Percentiles rank a stretch among this genome's conserved stretches.
These are phyloP conservation scores for Clonostachys sp. DNA, from an alignment of 2,329 filamentous ascomycete species.

Conservation along the genomic window DNA sequence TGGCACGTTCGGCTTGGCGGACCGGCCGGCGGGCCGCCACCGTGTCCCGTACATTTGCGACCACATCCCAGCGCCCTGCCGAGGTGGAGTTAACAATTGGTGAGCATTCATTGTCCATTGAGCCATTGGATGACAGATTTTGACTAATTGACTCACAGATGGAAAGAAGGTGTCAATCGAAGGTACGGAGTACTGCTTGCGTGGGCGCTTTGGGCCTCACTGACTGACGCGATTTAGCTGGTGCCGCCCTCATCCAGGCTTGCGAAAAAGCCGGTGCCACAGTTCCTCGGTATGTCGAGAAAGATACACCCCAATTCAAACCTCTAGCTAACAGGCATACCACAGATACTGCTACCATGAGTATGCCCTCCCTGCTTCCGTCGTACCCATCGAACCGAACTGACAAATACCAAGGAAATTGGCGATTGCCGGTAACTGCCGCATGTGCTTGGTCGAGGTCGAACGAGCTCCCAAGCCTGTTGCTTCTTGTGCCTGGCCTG, in stretches of 20 bases:
- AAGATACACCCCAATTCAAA: not conserved
- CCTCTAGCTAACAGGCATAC: conserved; percentile 20
- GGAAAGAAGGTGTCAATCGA: conserved; percentile 98
- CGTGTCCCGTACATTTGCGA: conserved; percentile 76
- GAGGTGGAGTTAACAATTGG: conserved; percentile 97
- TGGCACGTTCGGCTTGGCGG: conserved; percentile 66
- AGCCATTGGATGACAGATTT: not conserved
- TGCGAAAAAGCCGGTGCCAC: conserved; percentile 95
- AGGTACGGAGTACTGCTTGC: conserved; percentile 52
- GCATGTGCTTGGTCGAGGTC: conserved; percentile 99
- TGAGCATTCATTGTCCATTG: conserved; percentile 30
- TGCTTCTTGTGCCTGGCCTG: conserved; percentile 97
- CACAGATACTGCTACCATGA: conserved; percentile 97
- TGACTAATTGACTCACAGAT: conserved; percentile 53
- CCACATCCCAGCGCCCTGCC: conserved; percentile 71
- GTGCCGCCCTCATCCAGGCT: conserved; percentile 95
- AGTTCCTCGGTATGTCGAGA: conserved; percentile 69
- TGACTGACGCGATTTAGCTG: conserved; percentile 59
- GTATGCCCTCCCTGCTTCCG: conserved; percentile 46
- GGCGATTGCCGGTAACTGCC: conserved; percentile 98
- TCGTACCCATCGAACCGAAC: conserved; percentile 19
- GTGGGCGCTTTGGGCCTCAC: conserved; percentile 11
- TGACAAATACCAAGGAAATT: conserved; percentile 68
- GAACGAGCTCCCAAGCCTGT: conserved; percentile 95
- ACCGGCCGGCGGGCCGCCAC: conserved; percentile 52